Base-by-base conservation (phyloP, 1,284 basidiomycete species). In the Tilletia indica region DNA sequence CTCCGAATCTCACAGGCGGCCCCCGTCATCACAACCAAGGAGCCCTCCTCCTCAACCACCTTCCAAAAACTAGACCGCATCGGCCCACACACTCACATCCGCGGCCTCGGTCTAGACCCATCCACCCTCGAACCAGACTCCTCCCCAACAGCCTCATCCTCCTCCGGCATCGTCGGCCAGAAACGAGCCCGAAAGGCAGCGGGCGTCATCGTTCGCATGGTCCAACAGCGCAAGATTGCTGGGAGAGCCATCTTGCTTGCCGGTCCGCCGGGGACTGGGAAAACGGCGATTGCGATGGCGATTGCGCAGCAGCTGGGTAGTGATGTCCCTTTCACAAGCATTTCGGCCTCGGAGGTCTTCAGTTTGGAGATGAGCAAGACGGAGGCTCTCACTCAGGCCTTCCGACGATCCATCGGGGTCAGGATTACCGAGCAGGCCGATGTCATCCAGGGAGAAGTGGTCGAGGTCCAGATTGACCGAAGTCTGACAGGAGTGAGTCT, bases 371-470 rank as follows among this genome's bases (percentile, higher is more conserved):
- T 98, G 93, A 95, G 93, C 58, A 99, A 97, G 87, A 99, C 97
- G 0, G 97, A 99, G 85, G 94, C 95, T 42, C 89, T 99, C 75
- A 98, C 94, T 1, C 96, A 99, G 85, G 94, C 95, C 0, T 94
- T 99, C 86, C 88, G 95, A 79, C 87, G 94, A 78, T 94, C 93
- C 80, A 98, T 98, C 82, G 96, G 96, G 45, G 94, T 99, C 0
- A 89, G 95, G 68, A 98, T 99, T 84, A 96, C 93, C 85, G 96
- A 99, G 85, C 96, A 99, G 87, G 93, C 93, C 2, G 96, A 99
- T 84, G 89, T 98, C 64, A 95, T 99, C 75, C 94, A 97, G 85
- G 96, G 97, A 72, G 97, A 99, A 85, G 94, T 99, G 1, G 94
- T 99, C 11, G 96, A 99, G 86, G 95, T 99, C 78, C 94, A 97